Evolutionary conservation across 768 basidiomycete species (phyloP), one percentile per base, ranked within the genome.

Genomic region (Russula sp.): DNA sequence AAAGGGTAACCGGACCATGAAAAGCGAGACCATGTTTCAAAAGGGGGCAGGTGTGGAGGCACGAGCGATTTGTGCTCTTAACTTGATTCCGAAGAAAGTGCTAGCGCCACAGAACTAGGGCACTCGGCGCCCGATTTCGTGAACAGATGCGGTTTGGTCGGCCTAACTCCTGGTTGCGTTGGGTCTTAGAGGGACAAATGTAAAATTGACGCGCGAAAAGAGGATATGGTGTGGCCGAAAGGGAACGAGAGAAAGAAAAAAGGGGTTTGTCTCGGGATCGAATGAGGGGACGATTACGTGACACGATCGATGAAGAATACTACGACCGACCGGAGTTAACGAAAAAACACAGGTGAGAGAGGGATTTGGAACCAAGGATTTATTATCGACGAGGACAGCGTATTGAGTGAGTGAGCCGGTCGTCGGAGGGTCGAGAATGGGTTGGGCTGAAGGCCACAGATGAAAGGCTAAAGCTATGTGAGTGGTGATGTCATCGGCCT

Each of bases 241-340:
- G 16, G 43, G 52, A 51, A 10, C 16, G 32, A 38, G 35, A 63
- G 38, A 52, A 47, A 29, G 51, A 51, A 59, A 54, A 54, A 32
- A 35, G 39, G 52, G 34, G 38, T 14, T 48, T 46, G 55, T 60
- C 46, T 60, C 52, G 53, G 53, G 10, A 46, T 57, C 56, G 43
- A 46, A 62, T 18, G 53, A 61, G n/a, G 43, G 42, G 29, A 54
- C 25, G 6, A 53, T 63, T 63, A 63, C 62, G 62, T 63, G 51
- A 63, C 34, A 16, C 47, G 5, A 63, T 63, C 62, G 61, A 63
- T 58, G 52, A 41, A 34, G 57, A 39, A 14, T 29, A 29, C 25
- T 29, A 29, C 25, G 25, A 29, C 25, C 25, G 25, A 29, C 25
- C 25, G 25, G 25, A 29, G 25, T 29, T 29, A 29, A 29, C 25